phyloP scores from a whole-genome alignment of 371 early-diverging fungal species.

The Mortierella sp. region DNA sequence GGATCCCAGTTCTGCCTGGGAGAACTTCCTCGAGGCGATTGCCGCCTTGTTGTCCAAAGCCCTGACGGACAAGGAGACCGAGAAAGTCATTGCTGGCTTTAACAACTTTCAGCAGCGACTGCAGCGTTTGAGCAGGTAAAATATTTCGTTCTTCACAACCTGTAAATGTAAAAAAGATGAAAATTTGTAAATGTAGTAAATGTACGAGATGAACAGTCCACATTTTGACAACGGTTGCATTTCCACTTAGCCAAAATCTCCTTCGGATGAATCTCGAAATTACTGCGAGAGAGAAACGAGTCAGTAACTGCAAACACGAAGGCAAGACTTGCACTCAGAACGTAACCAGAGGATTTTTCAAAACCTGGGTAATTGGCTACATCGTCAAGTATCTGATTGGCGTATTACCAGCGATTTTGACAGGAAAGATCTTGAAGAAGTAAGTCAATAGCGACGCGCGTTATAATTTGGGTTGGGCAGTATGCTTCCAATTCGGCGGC shows the following conservation, averaged over 20 bases:
- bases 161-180: too few species aligned
- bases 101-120: constrained; percentile 78
- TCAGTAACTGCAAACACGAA: constrained; percentile 75
- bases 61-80: constrained; percentile 87
- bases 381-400: constrained; percentile 81
- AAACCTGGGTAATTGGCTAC: constrained; percentile 80
- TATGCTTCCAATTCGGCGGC: too few species aligned
- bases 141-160: background rate
- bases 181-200: too few species aligned
- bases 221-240: too few species aligned
- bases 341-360: constrained; percentile 78
- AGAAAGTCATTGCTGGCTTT: constrained; percentile 75
- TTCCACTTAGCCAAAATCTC: constrained; percentile 67
- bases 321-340: constrained; percentile 84
- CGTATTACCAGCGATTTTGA: constrained; percentile 74
- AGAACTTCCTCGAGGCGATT: constrained; percentile 83
- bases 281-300: constrained; percentile 50
- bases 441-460: constrained; percentile 32
- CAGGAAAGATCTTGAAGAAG: constrained; percentile 75
- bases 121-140: constrained; percentile 74
- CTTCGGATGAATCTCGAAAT: constrained; percentile 65
- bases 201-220: too few species aligned
- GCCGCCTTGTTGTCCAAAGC: constrained; percentile 82
- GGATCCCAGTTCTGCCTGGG: constrained; percentile 58
- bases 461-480: background rate